Evolutionary conservation across 106 monocot species (phyloP), one percentile per base, ranked within the genome.

Genomic region (Narthecium ossifragum): DNA sequence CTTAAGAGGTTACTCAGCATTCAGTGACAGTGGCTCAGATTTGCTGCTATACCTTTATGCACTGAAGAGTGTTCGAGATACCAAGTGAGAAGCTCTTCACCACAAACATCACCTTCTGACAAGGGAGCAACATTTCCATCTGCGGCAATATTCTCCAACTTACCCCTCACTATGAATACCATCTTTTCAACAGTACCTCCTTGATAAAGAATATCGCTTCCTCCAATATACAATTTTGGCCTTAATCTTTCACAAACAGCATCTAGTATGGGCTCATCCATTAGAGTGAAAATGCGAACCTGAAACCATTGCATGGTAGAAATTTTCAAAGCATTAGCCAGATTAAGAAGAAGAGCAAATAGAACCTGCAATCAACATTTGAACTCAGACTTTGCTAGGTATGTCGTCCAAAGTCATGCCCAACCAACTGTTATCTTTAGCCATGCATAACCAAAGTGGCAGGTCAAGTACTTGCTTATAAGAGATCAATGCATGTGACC

Each of bases 81-180:
- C 93, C 93, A 83, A 20, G 88, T 80, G 5, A 94, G 79, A 37
- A 94, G 85, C 64, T 94, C 93, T 59, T 94, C 85, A 40, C 93
- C 93, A 68, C 93, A 94, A 47, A 94, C 89, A 77, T 81, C 85
- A 51, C 93, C 89, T 68, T 89, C 89, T 27, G 79, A 83, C 34
- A 94, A 67, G 1, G 67, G 75, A 55, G 70, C 49, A 23, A 24
- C 43, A 53, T 70, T 79, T 51, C 89, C 82, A 72, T 89, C 93
- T 26, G 56, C 65, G n/a, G 71, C 82, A 48, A 73, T 71, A 61
- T 77, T 85, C 67, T 80, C 79, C 66, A 85, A 52, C 64, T 80
- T 82, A 57, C 93, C 93, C 31, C 93, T 71, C 58, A 88, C 85
- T 48, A 93, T 81, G 68, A 93, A 93, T 31, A 93, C 62, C 93